Evolutionary conservation across 371 early-diverging fungal genomes (phyloP).

Genomic region (Globomyces sp.): DNA sequence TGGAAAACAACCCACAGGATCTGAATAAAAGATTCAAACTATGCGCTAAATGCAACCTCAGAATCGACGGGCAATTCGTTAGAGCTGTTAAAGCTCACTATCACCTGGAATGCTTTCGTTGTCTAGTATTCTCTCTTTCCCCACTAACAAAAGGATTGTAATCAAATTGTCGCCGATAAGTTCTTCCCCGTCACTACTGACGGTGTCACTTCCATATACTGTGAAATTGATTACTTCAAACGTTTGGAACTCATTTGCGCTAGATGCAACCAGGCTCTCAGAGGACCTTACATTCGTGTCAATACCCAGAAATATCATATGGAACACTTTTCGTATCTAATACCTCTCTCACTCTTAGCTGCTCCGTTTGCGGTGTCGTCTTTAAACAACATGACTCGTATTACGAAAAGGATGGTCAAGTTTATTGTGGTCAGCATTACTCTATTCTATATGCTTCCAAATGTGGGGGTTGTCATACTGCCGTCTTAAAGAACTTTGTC

Average conservation of each 20-base stretch:
- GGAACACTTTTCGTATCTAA: slow-evolving; percentile 78
- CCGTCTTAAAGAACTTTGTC: slow-evolving; percentile 90
- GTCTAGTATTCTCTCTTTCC: slow-evolving; percentile 63
- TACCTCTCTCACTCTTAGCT: slow-evolving; percentile 29
- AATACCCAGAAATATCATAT: slow-evolving; percentile 74
- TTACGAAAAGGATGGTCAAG: slow-evolving; percentile 63
- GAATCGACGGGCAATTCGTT: slow-evolving; percentile 80
- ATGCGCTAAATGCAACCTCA: slow-evolving; percentile 43
- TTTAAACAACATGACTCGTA: slow-evolving; percentile 95
- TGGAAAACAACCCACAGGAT: too few relatives aligned
- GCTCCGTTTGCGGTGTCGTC: slow-evolving; percentile 84
- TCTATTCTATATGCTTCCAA: slow-evolving; percentile 78
- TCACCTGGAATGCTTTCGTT: slow-evolving; percentile 92
- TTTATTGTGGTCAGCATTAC: slow-evolving; percentile 90
- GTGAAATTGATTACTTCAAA: slow-evolving; percentile 88
- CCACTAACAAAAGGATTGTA: slow-evolving; percentile 68
- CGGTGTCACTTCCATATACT: slow-evolving; percentile 64
- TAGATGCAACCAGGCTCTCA: slow-evolving; percentile 82
- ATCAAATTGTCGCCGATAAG: slow-evolving; percentile 79
- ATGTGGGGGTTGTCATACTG: slow-evolving; percentile 90
- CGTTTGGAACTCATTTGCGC: slow-evolving; percentile 83
- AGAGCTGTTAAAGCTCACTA: slow-evolving; percentile 83
- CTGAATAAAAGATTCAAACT: not conserved
- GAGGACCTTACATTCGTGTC: slow-evolving; percentile 91
- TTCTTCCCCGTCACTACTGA: slow-evolving; percentile 71